phyloP scores from a whole-genome alignment of 2,329 filamentous ascomycete species.

The Pseudogymnoascus sp. region DNA sequence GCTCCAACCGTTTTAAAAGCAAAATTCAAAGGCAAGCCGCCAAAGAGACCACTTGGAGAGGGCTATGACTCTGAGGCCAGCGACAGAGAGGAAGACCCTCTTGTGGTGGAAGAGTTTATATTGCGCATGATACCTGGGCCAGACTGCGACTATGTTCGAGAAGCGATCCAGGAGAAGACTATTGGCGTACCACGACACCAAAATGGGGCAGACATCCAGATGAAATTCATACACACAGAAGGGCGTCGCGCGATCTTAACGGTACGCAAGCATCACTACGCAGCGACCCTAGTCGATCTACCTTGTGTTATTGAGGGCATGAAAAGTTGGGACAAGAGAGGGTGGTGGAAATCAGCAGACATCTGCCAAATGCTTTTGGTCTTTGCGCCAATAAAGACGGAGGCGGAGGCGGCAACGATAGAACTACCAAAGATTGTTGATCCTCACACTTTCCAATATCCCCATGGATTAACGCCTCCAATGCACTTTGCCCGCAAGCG shows the following conservation, averaged over 20 bases:
- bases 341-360: slow-evolving; percentile 65
- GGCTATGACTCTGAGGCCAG: slow-evolving; percentile 96
- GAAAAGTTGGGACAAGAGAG: slow-evolving; percentile 66
- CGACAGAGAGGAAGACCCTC: slow-evolving; percentile 77
- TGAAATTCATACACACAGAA: slow-evolving; percentile 68
- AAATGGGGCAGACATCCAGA: slow-evolving; percentile 66
- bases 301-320: slow-evolving; percentile 63
- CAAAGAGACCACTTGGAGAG: slow-evolving; percentile 65
- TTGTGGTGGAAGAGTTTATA: slow-evolving; percentile 83
- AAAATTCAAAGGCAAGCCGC: slow-evolving; percentile 58
- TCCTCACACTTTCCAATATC: slow-evolving; percentile 28
- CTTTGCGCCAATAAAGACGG: slow-evolving; percentile 46
- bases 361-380: slow-evolving; percentile 69
- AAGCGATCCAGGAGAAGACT: slow-evolving; percentile 65
- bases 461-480: slow-evolving; percentile 51
- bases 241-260: slow-evolving; percentile 51
- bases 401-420: slow-evolving; percentile 37
- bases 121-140: slow-evolving; percentile 80
- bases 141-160: slow-evolving; percentile 74
- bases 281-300: slow-evolving; percentile 58
- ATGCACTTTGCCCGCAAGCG: slow-evolving; percentile 50
- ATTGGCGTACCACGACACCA: slow-evolving; percentile 57
- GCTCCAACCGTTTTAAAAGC: slow-evolving; percentile 42
- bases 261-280: slow-evolving; percentile 53
- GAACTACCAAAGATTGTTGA: slow-evolving; percentile 24